Conservation (phyloP, 2,329 filamentous ascomycete genomes). For the Calonectria ilicicola region DNA sequence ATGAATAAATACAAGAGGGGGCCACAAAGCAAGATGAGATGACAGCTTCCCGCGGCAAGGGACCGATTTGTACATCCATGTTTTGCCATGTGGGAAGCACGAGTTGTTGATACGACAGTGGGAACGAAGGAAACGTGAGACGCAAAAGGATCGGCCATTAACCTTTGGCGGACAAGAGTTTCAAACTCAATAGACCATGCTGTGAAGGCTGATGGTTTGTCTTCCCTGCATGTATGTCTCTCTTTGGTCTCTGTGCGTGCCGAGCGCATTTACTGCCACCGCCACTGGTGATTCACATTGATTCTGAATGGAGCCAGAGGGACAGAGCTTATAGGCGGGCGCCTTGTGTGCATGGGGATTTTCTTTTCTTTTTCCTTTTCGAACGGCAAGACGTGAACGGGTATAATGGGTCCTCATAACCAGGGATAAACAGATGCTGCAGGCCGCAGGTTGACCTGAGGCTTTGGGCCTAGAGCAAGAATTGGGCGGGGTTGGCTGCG, state of each 20-base stretch:
- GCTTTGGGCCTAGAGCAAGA: slow-evolving; percentile 30
- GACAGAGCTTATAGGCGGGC: neutral
- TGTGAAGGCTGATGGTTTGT: neutral
- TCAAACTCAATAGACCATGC: slow-evolving; percentile 3
- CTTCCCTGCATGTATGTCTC: neutral
- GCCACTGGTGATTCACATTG: slow-evolving; percentile 5
- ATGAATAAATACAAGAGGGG: neutral
- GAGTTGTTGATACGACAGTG: slow-evolving; percentile 28
- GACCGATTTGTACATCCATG: slow-evolving; percentile 18
- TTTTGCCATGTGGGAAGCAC: slow-evolving; percentile 41
- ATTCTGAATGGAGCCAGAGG: neutral
- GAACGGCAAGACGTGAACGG: slow-evolving; percentile 14
- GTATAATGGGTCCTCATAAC: slow-evolving; percentile 19
- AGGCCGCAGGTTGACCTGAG: slow-evolving; percentile 44
- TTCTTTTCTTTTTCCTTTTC: neutral
- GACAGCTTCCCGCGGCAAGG: neutral
- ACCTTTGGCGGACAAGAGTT: neutral
- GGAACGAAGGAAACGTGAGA: slow-evolving; percentile 26
- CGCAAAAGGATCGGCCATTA: slow-evolving; percentile 16
- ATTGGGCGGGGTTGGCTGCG: slow-evolving; percentile 21
- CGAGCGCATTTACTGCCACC: slow-evolving; percentile 2
- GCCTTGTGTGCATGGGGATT: neutral
- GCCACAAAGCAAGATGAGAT: neutral
- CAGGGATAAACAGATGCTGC: slow-evolving; percentile 17
- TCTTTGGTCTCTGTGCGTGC: neutral